Evolutionary conservation across 2,329 filamentous ascomycete species (phyloP).

Genomic region (Stachybotrys elegans): DNA sequence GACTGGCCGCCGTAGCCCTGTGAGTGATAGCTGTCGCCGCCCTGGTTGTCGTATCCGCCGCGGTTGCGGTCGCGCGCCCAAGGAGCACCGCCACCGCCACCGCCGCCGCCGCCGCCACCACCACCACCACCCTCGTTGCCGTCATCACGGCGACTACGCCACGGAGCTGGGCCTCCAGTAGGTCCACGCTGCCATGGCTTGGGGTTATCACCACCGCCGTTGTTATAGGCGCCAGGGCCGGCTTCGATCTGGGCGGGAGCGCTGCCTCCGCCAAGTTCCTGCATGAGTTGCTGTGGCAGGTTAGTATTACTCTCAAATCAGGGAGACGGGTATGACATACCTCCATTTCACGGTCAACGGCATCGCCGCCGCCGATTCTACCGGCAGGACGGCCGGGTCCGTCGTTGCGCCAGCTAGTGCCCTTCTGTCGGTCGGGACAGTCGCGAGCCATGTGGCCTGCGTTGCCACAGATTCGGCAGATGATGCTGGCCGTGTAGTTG

Average conservation of each 20-base stretch:
- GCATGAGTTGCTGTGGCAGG: conserved; percentile 76
- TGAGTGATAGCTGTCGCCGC: conserved; percentile 23
- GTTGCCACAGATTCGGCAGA: conserved; percentile 96
- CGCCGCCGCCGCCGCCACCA: conserved; percentile 33
- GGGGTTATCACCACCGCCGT: conserved; percentile 59
- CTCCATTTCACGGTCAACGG: conserved; percentile 91
- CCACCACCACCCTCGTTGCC: conserved; percentile 39
- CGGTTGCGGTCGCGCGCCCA: conserved; percentile 58
- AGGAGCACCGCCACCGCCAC: conserved; percentile 47
- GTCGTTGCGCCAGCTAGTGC: conserved; percentile 87
- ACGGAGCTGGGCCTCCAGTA: conserved; percentile 78
- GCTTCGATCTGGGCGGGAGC: conserved; percentile 81
- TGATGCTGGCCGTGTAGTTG: conserved; percentile 99
- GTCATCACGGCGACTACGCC: conserved; percentile 56
- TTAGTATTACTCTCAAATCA: conserved; percentile 31
- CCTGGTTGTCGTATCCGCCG: conserved; percentile 31
- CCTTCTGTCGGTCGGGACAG: conserved; percentile 90
- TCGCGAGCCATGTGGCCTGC: conserved; percentile 97
- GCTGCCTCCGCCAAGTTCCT: conserved; percentile 81
- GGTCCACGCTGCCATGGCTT: conserved; percentile 89
- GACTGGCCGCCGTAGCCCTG: conserved; percentile 21
- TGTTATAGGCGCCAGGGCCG: conserved; percentile 56
- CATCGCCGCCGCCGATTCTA: conserved; percentile 71
- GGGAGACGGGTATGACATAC: conserved; percentile 45
- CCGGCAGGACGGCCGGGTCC: conserved; percentile 53